A percentile compares a stretch with the other conserved stretches of the same genome.
phyloP scores from a whole-genome alignment of 2,329 filamentous ascomycete genomes.

The Raffaelea albimanens region DNA sequence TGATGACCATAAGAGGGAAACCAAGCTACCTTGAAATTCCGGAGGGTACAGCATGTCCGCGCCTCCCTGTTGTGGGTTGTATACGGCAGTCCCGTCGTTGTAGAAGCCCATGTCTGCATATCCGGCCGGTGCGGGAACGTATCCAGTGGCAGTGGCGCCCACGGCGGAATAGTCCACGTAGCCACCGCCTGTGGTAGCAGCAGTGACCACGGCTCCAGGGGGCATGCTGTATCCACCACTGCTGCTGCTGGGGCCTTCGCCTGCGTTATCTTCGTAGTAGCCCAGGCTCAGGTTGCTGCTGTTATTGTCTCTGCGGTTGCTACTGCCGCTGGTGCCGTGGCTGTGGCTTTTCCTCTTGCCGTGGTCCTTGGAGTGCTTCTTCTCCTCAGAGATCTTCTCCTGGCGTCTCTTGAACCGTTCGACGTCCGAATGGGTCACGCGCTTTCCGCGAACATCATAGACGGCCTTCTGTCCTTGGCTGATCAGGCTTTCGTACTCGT shows the following conservation, averaged over 20 bases:
- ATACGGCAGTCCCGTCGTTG: too few species aligned
- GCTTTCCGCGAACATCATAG: slow-evolving; percentile 18
- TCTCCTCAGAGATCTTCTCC: slow-evolving; percentile 6
- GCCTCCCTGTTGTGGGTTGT: too few species aligned
- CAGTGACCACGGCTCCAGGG: too few species aligned
- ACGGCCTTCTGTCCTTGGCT: slow-evolving; percentile 17
- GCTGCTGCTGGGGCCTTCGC: background rate
- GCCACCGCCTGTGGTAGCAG: background rate
- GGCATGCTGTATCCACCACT: background rate
- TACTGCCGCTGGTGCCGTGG: background rate
- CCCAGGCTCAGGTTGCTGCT: background rate
- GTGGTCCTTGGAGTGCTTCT: background rate
- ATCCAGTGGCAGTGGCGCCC: too few species aligned
- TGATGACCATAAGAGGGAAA: too few species aligned
- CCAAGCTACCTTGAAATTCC: too few species aligned
- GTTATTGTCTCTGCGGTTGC: background rate
- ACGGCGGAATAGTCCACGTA: background rate
- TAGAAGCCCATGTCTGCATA: too few species aligned
- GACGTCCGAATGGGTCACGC: slow-evolving; percentile 7
- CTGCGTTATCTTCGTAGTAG: background rate
- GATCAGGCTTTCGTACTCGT: slow-evolving; percentile 23
- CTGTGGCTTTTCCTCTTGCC: background rate
- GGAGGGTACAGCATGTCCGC: too few species aligned
- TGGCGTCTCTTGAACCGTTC: slow-evolving; percentile 9
- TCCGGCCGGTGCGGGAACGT: too few species aligned